These are phyloP conservation scores for Terfezia claveryi DNA, from an alignment of 495 filamentous ascomycete species.

Conservation along the genomic window DNA sequence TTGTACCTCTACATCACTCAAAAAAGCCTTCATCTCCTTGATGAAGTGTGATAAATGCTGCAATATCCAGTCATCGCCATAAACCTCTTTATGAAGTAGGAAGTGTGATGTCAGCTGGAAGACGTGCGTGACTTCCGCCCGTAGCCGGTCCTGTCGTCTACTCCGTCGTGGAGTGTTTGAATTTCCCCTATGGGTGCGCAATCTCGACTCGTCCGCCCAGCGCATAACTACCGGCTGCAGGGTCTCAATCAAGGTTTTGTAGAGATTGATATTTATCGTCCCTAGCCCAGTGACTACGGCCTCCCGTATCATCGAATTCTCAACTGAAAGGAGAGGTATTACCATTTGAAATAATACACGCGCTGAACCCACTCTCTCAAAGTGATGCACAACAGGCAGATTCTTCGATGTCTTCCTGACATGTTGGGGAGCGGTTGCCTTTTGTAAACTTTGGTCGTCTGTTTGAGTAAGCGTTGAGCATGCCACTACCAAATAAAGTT, in stretches of 20 bases:
- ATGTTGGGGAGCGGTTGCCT: constrained; percentile 40
- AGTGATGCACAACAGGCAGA: constrained; percentile 29
- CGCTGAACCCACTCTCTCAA: constrained; percentile 73
- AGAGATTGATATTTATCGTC: constrained; percentile 89
- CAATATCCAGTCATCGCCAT: constrained; percentile 79
- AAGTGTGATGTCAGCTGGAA: constrained; percentile 90
- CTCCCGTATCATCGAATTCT: constrained; percentile 54
- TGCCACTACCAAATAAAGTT: constrained; percentile 90
- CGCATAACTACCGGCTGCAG: constrained; percentile 53
- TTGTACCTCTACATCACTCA: constrained; percentile 84
- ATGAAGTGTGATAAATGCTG: constrained; percentile 75
- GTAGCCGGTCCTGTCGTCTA: constrained; percentile 58
- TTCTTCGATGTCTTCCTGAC: constrained; percentile 59
- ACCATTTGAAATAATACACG: constrained; percentile 71
- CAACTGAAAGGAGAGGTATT: constrained; percentile 62
- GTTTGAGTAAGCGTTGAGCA: constrained; percentile 84
- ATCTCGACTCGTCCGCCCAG: constrained; percentile 14
- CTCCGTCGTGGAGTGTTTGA: constrained; percentile 63
- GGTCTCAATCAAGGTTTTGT: constrained; percentile 74
- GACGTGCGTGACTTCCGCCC: constrained; percentile 87
- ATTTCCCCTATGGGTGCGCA: constrained; percentile 10
- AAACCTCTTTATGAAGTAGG: constrained; percentile 53
- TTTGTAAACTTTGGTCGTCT: constrained; percentile 39
- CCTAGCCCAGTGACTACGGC: constrained; percentile 84
- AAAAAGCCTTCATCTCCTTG: constrained; percentile 76